Evolutionary conservation across 805 yeast genomes (phyloP), one percentile per base, ranked within the genome.

Genomic region (Pichia nanzhaoensis): DNA sequence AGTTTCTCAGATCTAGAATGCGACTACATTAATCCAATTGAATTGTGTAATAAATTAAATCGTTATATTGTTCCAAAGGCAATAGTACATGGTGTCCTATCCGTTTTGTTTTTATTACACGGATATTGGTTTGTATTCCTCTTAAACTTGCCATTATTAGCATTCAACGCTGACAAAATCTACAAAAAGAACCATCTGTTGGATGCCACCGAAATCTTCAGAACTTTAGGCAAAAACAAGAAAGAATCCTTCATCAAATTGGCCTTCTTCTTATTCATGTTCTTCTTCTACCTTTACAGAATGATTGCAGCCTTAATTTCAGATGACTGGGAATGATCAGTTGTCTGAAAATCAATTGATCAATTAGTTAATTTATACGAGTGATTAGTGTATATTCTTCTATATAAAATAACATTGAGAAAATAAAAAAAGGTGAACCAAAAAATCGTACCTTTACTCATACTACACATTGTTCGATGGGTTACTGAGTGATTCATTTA

Each of bases 21-120:
- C 60, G 99, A 93, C 67, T 93, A 91, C 73, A 90, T 91, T 70
- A 93, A 91, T 66, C 98, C 98, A 46, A 88, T 91, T 63, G 98
- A 91, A 68, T 75, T 93, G 57, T 93, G 99, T 70, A 87, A 87
- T 70, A 83, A 86, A 60, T 78, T 93, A 63, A 93, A 93, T 74
- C 81, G 84, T 56, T 81, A 86, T 69, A 81, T 91, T 56, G 71
- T 84, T 34, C 97, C 97, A 40, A 98, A 93, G 68, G 96, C 95
- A 22, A 81, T 74, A 4, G 67, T 86, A 47, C 97, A 91, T 58
- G 93, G 75, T 2, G 69, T 82, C 47, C 63, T 89, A 52, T 74
- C 95, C 6, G 48, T 74, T 3, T 66, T 86, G 53, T 83, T 91
- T 63, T 70, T 93, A 55, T 62, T 91, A 52, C 85, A 85, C 52